Base-by-base conservation (phyloP, 805 yeast genomes). In the Monosporozyma yasuniensis region DNA sequence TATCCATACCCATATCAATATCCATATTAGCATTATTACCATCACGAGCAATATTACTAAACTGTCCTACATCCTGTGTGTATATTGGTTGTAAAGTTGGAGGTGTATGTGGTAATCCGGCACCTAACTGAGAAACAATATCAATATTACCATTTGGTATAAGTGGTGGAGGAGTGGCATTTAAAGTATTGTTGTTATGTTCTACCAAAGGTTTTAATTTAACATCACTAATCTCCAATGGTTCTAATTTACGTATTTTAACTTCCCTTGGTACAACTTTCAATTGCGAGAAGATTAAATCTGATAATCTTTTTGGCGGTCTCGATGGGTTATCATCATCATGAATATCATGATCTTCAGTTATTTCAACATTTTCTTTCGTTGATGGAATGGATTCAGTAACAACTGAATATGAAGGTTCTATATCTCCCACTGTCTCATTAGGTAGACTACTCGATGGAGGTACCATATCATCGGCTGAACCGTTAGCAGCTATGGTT, bases 211-310 rank as follows among this genome's bases (percentile, higher is more conserved):
- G 49, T 30, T 46, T 41, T 30, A 30, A 10, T 32, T 44, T 37
- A 8, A 43, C 43, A 28, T 53, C 55, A 19, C 42, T 23, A n/a
- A 54, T 48, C 19, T 47, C 44, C 28, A 57, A 30, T 1, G 59
- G 61, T 28, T 50, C 54, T 8, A 58, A 27, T 32, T 54, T 57
- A 16, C 60, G 52, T 19, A 53, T 50, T 38, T 58, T 58, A 2
- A 52, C 32, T 22, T 52, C 53, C 7, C 47, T 43, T 5, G 45
- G 44, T 19, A 47, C 42, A 4, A 27, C 48, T 22, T 50, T 48
- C 16, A 57, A 34, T 21, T 56, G 50, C 16, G 56, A 48, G 34
- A 57, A 52, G 9, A 58, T 49, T 23, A 50, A 22, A 16, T 54
- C 51, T 14, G 57, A 52, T 22, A 54, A 23, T 5, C 49, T 45